Evolutionary conservation across 305 asterid species (phyloP).

Genomic region (Fraxinus paxiana): DNA sequence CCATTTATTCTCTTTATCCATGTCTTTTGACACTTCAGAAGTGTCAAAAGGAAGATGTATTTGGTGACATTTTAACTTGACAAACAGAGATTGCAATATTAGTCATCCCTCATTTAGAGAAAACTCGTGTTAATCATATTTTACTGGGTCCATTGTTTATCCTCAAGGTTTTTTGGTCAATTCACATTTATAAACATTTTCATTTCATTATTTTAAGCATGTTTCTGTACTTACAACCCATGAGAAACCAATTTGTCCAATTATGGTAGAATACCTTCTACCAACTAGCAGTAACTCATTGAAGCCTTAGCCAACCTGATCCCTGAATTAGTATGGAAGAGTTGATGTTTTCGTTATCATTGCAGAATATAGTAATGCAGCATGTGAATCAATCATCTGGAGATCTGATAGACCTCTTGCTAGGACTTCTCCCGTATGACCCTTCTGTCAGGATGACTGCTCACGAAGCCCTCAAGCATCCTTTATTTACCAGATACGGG

Average conservation of each 20-base stretch:
- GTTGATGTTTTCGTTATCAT: background rate
- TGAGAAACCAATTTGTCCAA: background rate
- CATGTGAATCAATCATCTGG: conserved; percentile 88
- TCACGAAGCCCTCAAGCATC: conserved; percentile 63
- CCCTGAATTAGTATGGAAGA: background rate
- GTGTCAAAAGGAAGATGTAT: background rate
- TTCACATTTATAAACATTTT: background rate
- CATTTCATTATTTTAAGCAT: background rate
- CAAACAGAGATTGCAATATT: background rate
- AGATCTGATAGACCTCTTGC: conserved; percentile 67
- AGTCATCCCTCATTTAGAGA: background rate
- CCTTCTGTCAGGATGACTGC: conserved; percentile 67
- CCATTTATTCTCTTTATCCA: background rate
- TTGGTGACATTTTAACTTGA: background rate
- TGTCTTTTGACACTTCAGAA: background rate
- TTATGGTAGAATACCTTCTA: background rate
- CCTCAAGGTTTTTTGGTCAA: background rate
- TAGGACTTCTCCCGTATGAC: conserved; percentile 67
- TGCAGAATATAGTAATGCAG: conserved; percentile 62
- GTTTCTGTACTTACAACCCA: background rate
- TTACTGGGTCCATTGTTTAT: background rate
- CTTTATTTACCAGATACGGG: conserved; percentile 43
- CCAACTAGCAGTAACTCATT: background rate
- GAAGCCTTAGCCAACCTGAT: background rate
- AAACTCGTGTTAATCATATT: background rate